Base-by-base conservation (phyloP, 495 filamentous ascomycete species). In the Penicillium crystallinum region DNA sequence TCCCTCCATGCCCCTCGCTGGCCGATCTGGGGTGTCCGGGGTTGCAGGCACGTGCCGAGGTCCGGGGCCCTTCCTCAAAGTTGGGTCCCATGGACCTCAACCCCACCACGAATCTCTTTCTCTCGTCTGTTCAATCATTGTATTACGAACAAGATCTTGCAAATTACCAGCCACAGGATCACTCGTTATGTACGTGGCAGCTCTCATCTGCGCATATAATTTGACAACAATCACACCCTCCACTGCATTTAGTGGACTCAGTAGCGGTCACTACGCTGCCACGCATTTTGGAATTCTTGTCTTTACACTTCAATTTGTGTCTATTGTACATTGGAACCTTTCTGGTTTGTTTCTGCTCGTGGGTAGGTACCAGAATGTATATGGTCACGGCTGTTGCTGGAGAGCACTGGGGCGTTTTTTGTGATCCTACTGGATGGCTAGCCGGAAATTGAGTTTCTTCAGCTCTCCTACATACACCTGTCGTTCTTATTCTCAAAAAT, bases 91-190 rank as follows among this genome's bases (percentile, higher is more conserved):
- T 54, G 53, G 52, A 10, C 44, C 23, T 49, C 55, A 31, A 44
- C 53, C 44, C 30, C 30, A 14, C 41, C 12, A 58, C 49, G 52
- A 61, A 56, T 56, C 25, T 58, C 49, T 36, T 58, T 58, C 14
- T 35, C 37, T 14, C 36, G 14, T 37, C 33, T 52, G 29, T 46
- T 37, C n/a, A 37, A 27, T 12, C n/a, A 8, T 10, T 48, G 40
- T 52, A 19, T 25, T 14, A 52, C 30, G 25, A 42, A 42, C 22
- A 33, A 43, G 12, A 35, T 4, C 15, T 22, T 36, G 27, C 25
- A 48, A 40, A 49, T 49, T 39, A 57, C 29, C 40, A 45, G 27
- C 29, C 33, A 34, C 33, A 21, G 36, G 19, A 3, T 41, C 23
- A 18, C 38, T 50, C 22, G 11, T 50, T 34, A 11, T 23, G 27